Evolutionary conservation across 2,329 filamentous ascomycete genomes (phyloP).

Genomic region (Emergomyces pasteurianus): DNA sequence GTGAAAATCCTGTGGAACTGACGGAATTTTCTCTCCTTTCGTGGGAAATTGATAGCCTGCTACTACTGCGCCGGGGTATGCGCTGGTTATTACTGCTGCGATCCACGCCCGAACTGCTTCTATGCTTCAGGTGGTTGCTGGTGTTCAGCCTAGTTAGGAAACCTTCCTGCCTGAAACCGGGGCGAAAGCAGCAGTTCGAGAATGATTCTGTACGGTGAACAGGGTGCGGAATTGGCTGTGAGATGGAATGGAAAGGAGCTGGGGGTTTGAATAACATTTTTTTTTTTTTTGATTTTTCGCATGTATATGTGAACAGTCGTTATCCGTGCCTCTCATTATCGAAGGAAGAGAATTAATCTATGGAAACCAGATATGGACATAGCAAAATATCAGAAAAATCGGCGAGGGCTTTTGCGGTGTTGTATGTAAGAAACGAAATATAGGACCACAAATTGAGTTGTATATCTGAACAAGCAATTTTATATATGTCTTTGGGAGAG

Average conservation of each 20-base stretch:
- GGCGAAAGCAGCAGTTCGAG: background rate
- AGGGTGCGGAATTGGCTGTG: background rate
- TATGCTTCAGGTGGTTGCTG: background rate
- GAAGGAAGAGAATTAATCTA: background rate
- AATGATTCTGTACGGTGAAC: background rate
- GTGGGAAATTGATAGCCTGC: background rate
- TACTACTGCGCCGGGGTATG: background rate
- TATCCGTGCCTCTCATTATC: background rate
- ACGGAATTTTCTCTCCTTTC: background rate
- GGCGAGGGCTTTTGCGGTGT: background rate
- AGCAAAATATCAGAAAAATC: background rate
- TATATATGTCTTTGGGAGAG: background rate
- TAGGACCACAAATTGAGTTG: background rate
- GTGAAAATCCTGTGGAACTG: background rate
- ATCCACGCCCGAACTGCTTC: constrained; percentile 1
- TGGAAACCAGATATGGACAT: background rate
- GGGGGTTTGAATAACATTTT: too few species aligned
- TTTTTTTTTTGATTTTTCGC: background rate
- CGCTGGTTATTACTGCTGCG: background rate
- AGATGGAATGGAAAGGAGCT: background rate
- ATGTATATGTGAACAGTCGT: background rate
- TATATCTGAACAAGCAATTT: background rate
- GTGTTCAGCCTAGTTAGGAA: background rate
- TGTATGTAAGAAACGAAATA: background rate
- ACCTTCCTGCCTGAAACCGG: too few species aligned